Base-by-base conservation (phyloP, 108 stramenopile species). In the Aurantiochytrium sp. region DNA sequence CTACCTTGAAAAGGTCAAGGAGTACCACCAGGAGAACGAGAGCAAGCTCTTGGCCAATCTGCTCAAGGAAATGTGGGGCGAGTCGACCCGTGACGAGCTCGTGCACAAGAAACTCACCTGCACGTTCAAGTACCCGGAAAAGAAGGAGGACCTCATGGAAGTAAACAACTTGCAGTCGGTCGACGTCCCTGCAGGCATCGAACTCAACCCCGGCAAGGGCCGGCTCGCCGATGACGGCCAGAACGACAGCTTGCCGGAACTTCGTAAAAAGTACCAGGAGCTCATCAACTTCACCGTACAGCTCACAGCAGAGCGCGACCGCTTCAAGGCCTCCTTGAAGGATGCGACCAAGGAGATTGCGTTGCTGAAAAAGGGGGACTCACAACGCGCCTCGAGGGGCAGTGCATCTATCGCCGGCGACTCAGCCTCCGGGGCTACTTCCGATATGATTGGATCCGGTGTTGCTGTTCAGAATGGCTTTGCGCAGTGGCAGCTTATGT, bases 241-340 rank as follows among this genome's bases (percentile, higher is more conserved):
- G 17, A 17, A 12, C 19, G 73, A 81, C 10, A 30, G 30, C 30
- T 21, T 48, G 42, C 36, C 68, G 21, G 87, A 69, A 19, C 89
- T 97, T 69, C 94, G 96, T 37, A 93, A 95, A 59, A 96, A 97
- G 89, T 97, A 97, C 85, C 96, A 97, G 88, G 97, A 97, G 86
- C 92, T 97, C 50, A 96, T 97, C 19, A 90, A 93, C 41, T 97
- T 96, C 89, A 95, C 93, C 52, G 96, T 97, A 34, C 96, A 96
- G 59, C 89, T 97, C 89, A 97, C 97, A 19, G 96, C 96, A 17
- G 96, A 97, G 86, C 92, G 97, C 34, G 97, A 97, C 73, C 73
- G 73, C 6, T 81, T 48, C 45, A 81, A 81, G 45, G 45, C 73
- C 73, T 81, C 73, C 17, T 3, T 81, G 4, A 81, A 81, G 73